Evolutionary conservation across 2,329 filamentous ascomycete genomes (phyloP).

Genomic region (Ceratocystis cacaofunesta): DNA sequence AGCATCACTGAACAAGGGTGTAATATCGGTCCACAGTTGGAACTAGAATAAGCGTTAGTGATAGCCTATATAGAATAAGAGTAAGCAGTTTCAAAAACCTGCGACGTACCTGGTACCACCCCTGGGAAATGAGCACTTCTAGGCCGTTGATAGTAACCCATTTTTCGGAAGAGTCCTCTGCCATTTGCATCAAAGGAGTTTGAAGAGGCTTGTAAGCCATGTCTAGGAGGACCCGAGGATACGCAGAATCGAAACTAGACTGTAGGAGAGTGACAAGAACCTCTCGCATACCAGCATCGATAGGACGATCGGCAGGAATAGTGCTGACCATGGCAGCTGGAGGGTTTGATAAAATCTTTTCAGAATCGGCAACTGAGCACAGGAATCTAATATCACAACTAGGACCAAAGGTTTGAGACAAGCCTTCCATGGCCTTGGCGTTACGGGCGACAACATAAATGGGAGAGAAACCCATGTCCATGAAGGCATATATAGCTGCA

Average conservation of each 20-base stretch:
- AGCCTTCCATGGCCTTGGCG: slow-evolving; percentile 46
- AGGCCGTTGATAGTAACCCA: slow-evolving; percentile 79
- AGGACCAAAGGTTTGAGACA: slow-evolving; percentile 58
- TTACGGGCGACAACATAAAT: slow-evolving; percentile 80
- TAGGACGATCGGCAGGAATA: slow-evolving; percentile 74
- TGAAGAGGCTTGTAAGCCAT: slow-evolving; percentile 90
- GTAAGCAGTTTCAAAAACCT: not conserved
- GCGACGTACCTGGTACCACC: slow-evolving; percentile 57
- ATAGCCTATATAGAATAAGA: slow-evolving; percentile 13
- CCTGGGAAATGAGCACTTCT: slow-evolving; percentile 81
- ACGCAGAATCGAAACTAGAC: slow-evolving; percentile 25
- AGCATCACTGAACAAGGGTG: slow-evolving; percentile 55
- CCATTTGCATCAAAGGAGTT: slow-evolving; percentile 75
- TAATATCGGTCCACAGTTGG: slow-evolving; percentile 71
- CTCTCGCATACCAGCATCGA: slow-evolving; percentile 56
- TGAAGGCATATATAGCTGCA: slow-evolving; percentile 77
- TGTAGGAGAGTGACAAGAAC: slow-evolving; percentile 42
- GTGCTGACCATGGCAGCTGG: slow-evolving; percentile 66
- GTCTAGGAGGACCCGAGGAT: slow-evolving; percentile 56
- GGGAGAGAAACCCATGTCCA: slow-evolving; percentile 66
- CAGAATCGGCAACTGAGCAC: slow-evolving; percentile 22
- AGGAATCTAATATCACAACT: slow-evolving; percentile 58
- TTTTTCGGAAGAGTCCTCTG: slow-evolving; percentile 44
- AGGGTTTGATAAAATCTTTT: slow-evolving; percentile 37
- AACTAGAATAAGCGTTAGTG: slow-evolving; percentile 37